These are phyloP conservation scores for Glycine soja DNA, from an alignment of 306 rosid species.

Conservation along the genomic window DNA sequence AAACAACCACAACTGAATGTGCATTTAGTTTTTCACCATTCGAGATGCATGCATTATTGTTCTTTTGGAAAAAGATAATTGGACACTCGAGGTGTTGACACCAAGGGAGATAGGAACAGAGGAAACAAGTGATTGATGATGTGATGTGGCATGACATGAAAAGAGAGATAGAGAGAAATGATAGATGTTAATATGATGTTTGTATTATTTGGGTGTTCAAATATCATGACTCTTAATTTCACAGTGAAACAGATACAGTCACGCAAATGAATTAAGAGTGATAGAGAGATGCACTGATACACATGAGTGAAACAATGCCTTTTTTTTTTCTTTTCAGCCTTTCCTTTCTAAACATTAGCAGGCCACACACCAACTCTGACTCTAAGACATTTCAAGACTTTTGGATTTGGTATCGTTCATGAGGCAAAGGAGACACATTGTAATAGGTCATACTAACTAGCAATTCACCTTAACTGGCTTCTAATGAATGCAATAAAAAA, in stretches of 20 bases:
- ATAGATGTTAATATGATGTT: too few relatives aligned
- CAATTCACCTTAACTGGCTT: slow-evolving; percentile 16
- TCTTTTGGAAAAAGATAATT: too few relatives aligned
- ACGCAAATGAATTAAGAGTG: neutral
- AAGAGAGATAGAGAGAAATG: too few relatives aligned
- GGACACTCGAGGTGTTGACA: too few relatives aligned
- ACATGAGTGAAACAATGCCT: neutral
- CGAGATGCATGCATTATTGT: neutral
- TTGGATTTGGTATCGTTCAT: slow-evolving; percentile 1
- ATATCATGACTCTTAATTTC: neutral
- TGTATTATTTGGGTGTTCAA: too few relatives aligned
- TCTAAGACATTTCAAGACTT: neutral
- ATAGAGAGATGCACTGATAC: neutral
- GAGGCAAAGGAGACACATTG: slow-evolving; percentile 13
- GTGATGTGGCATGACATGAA: too few relatives aligned
- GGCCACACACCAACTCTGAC: neutral
- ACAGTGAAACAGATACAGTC: neutral
- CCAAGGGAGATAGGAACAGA: too few relatives aligned
- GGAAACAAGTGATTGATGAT: too few relatives aligned
- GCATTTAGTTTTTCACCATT: neutral
- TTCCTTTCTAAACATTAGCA: neutral
- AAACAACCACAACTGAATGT: slow-evolving; percentile 24
- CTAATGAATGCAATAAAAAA: neutral
- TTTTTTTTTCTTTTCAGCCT: neutral
- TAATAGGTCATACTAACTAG: neutral